Evolutionary conservation across 2,329 filamentous ascomycete species (phyloP).

Genomic region (Nemania abortiva): DNA sequence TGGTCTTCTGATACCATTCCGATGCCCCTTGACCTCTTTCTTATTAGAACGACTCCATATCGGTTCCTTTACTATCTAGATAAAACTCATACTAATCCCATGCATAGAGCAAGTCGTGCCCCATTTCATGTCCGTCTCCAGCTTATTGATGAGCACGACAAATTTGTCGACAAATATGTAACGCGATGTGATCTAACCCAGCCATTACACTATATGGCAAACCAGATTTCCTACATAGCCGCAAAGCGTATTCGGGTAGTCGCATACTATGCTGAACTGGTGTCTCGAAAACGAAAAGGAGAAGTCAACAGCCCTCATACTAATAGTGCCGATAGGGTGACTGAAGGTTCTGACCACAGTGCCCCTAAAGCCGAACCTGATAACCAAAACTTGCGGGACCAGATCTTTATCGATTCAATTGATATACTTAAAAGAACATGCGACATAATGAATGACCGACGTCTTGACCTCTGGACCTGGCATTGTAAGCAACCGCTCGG

Average conservation of each 20-base stretch:
- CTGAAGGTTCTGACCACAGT: neutral
- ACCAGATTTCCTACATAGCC: constrained; percentile 31
- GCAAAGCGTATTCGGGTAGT: constrained; percentile 28
- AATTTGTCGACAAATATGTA: constrained; percentile 33
- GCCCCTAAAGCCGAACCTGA: constrained; percentile 17
- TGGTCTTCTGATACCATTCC: neutral
- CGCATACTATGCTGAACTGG: constrained; percentile 33
- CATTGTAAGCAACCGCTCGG: constrained; percentile 8
- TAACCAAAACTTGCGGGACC: constrained; percentile 28
- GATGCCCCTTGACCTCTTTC: neutral
- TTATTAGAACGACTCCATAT: neutral
- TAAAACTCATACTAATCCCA: constrained; percentile 22
- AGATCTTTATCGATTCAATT: constrained; percentile 28
- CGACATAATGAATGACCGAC: constrained; percentile 33
- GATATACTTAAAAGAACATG: constrained; percentile 24
- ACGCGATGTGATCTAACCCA: constrained; percentile 30
- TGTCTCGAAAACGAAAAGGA: constrained; percentile 26
- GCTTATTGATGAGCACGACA: constrained; percentile 36
- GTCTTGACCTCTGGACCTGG: constrained; percentile 35
- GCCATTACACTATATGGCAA: constrained; percentile 28
- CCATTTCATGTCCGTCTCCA: constrained; percentile 28
- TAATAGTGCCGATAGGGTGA: neutral
- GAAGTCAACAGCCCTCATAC: neutral
- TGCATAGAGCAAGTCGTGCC: constrained; percentile 25
- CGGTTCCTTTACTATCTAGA: neutral